phyloP scores from a whole-genome alignment of 768 basidiomycete genomes.

The Suillus subaureus region DNA sequence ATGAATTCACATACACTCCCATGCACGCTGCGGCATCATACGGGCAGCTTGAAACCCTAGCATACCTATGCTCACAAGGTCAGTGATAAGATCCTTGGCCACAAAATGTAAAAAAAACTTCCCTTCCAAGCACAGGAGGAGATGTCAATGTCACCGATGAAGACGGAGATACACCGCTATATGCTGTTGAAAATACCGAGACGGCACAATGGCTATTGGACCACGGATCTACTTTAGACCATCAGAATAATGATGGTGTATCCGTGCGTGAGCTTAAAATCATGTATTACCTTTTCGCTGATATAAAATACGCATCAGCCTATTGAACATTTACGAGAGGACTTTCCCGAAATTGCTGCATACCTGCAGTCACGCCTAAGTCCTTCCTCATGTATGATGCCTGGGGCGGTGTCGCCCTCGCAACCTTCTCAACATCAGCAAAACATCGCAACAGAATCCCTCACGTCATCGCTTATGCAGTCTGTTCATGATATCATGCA shows the following conservation, averaged over 20 bases:
- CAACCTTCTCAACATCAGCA: conserved; percentile 68
- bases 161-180: conserved; percentile 92
- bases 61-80: conserved; percentile 80
- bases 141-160: conserved; percentile 84
- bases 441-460: conserved; percentile 65
- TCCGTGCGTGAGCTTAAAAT: conserved; percentile 54
- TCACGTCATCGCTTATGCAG: conserved; percentile 68
- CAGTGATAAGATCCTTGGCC: conserved; percentile 13
- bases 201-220: conserved; percentile 80
- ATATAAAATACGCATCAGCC: conserved; percentile 46
- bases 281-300: conserved; percentile 16
- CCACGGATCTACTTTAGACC: conserved; percentile 68
- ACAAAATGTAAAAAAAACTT: not conserved
- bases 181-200: conserved; percentile 81
- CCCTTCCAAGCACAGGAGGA: conserved; percentile 55
- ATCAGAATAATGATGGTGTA: conserved; percentile 70
- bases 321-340: conserved; percentile 67
- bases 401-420: conserved; percentile 13
- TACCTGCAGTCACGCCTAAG: conserved; percentile 51
- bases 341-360: conserved; percentile 67
- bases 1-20: conserved; percentile 77
- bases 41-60: conserved; percentile 72
- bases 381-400: conserved; percentile 16
- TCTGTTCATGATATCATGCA: conserved; percentile 71
- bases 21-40: conserved; percentile 97